These are phyloP conservation scores for Microdochium paspali DNA, from an alignment of 2,329 filamentous ascomycete genomes.

Conservation along the genomic window DNA sequence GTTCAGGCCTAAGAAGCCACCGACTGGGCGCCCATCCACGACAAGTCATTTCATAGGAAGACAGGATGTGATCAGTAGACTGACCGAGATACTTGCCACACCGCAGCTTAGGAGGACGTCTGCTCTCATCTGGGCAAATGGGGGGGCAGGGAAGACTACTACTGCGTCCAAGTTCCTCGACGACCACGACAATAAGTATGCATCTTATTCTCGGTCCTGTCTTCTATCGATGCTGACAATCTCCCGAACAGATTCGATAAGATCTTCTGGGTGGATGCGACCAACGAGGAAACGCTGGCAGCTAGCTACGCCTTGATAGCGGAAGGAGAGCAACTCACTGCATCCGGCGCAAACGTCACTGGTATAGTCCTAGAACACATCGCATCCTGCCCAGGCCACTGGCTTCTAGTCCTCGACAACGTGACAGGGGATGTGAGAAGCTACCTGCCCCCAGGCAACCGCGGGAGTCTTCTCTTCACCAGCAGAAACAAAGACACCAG, in stretches of 20 bases:
- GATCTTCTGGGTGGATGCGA: conserved; percentile 20
- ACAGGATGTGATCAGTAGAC: conserved; percentile 9
- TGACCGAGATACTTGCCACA: conserved; percentile 4
- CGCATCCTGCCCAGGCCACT: conserved; percentile 8
- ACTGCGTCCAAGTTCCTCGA: conserved; percentile 17
- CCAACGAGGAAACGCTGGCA: conserved; percentile 8
- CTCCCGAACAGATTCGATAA: conserved; percentile 12
- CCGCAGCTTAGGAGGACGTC: conserved; percentile 2
- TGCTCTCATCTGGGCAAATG: conserved; percentile 13
- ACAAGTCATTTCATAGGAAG: conserved; percentile 15
- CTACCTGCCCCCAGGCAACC: conserved; percentile 8
- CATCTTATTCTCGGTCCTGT: neutral
- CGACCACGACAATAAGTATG: conserved; percentile 7
- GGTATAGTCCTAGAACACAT: conserved; percentile 10
- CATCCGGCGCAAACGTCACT: conserved; percentile 2
- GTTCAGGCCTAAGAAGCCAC: conserved; percentile 3
- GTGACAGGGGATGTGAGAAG: conserved; percentile 5
- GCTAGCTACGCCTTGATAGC: conserved; percentile 9
- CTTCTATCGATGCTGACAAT: neutral
- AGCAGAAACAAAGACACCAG: conserved; percentile 6
- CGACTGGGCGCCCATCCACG: conserved; percentile 5
- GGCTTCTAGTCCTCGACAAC: conserved; percentile 22
- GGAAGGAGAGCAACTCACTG: conserved; percentile 4
- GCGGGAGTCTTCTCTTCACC: conserved; percentile 19
- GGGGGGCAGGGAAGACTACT: conserved; percentile 21